Evolutionary conservation across 768 basidiomycete genomes (phyloP).

Genomic region (Lanmaoa pseudosensibilis): DNA sequence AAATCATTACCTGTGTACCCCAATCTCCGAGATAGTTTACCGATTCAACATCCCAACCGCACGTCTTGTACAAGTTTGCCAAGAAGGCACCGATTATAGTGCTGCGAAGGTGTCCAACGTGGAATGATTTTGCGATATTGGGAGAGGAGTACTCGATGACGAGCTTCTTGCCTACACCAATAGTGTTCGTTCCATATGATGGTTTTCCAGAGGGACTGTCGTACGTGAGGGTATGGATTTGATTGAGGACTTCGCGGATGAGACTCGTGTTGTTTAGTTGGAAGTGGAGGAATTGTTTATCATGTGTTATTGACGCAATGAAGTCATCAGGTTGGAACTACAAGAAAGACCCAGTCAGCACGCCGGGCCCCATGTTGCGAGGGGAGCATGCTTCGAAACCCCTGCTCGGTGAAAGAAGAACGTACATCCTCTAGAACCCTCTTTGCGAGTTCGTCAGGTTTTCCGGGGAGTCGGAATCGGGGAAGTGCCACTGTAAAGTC

Average conservation of each 20-base stretch:
- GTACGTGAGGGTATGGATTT: constrained; percentile 73
- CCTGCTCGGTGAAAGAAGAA: constrained; percentile 3
- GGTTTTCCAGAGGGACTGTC: constrained; percentile 55
- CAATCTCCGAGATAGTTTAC: constrained; percentile 98
- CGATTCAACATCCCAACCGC: constrained; percentile 88
- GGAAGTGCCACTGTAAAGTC: constrained; percentile 92
- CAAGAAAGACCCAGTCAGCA: background rate
- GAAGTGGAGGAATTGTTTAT: constrained; percentile 85
- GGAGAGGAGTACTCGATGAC: constrained; percentile 94
- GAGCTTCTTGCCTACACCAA: constrained; percentile 78
- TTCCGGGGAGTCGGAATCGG: constrained; percentile 84
- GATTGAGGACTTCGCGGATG: constrained; percentile 63
- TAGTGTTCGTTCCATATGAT: constrained; percentile 79
- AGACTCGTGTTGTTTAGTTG: constrained; percentile 65
- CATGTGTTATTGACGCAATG: constrained; percentile 65
- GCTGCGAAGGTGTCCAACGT: constrained; percentile 93
- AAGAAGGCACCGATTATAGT: constrained; percentile 99
- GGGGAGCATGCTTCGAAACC: background rate
- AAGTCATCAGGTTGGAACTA: constrained; percentile 87
- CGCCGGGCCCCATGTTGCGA: background rate
- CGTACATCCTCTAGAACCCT: constrained; percentile 73
- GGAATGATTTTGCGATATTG: constrained; percentile 98
- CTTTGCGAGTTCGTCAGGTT: constrained; percentile 74
- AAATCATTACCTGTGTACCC: constrained; percentile 83
- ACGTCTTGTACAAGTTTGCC: constrained; percentile 84